phyloP scores from a whole-genome alignment of 805 yeast genomes.

The Ogataea philodendri region DNA sequence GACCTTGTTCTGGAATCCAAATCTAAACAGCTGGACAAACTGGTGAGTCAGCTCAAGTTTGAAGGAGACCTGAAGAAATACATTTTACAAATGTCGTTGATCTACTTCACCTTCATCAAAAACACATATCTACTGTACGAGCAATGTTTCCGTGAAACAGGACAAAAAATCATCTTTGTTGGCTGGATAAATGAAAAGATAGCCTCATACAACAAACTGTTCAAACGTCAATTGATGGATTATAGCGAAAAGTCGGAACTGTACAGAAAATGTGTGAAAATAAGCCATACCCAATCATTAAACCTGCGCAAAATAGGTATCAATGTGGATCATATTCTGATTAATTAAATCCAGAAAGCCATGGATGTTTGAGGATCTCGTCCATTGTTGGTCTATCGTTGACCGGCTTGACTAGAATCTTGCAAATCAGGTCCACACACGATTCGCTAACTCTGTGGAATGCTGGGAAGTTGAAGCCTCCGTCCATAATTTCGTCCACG shows the following conservation, averaged over 20 bases:
- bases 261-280: constrained; percentile 53
- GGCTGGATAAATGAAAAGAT: constrained; percentile 74
- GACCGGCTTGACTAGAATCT: constrained; percentile 67
- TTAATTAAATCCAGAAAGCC: constrained; percentile 44
- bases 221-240: constrained; percentile 67
- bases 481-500: constrained; percentile 94
- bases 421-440: constrained; percentile 58
- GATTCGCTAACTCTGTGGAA: constrained; percentile 53
- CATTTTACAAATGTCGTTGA: constrained; percentile 59
- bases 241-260: constrained; percentile 51
- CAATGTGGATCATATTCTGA: constrained; percentile 67
- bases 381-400: constrained; percentile 69
- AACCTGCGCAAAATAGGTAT: constrained; percentile 65
- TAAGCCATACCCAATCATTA: constrained; percentile 56
- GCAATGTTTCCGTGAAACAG: constrained; percentile 41
- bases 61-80: constrained; percentile 55
- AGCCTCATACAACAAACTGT: constrained; percentile 52
- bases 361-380: constrained; percentile 65
- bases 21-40: constrained; percentile 43
- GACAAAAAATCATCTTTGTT: constrained; percentile 42
- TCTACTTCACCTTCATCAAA: constrained; percentile 58
- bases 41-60: constrained; percentile 49
- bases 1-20: constrained; percentile 48
- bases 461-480: constrained; percentile 69
- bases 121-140: constrained; percentile 56